Evolutionary conservation across 306 rosid genomes (phyloP), one percentile per base, ranked within the genome.

Genomic region (cucumber (Cucumis sativus)): DNA sequence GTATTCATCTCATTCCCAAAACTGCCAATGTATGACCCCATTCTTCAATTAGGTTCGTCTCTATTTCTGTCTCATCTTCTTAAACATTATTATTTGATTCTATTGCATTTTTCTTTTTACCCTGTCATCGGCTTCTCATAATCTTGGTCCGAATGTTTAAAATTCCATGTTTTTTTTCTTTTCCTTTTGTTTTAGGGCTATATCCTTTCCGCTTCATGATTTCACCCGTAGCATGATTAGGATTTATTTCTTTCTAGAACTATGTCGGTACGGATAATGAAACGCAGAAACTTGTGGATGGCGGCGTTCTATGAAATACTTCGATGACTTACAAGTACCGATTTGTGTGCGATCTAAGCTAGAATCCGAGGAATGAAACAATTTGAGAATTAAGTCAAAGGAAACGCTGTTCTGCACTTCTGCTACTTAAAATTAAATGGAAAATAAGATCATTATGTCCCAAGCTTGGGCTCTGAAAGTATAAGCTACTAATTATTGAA

Each of bases 1-100:
- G 83, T 51, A 80, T 88, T 79, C 81, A 91, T 65, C 91, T 92
- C 82, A 79, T 92, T 30, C 97, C 98, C 67, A 90, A 88, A 68
- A 88, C 96, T 14, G 99, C 97, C 71, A 89, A 88, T 75, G 85
- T 88, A 62, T 93, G 80, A 71, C 78, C 18, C 7, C 10, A 16
- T 17, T 78, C 61, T 5, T 33, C 54, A 55, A 64, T 41, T 52
- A 40, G 80, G 80, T 78, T 78, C 41, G 80, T 63, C 8, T 62
- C 20, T 52, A 2, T 52, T 8, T 47, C 70, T 54, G 30, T 51
- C 52, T 18, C 7, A 40, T 25, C 51, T 47, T 57, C 10, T 16
- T 17, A 4, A 57, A 39, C 7, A 8, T 37, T 56, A 9, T 20
- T 20, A 9, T 55, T 74, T 5, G 54, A 54, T 57, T 40, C 65